Evolutionary conservation across 2,329 filamentous ascomycete species (phyloP).

Genomic region (Cladophialophora chaetospira): DNA sequence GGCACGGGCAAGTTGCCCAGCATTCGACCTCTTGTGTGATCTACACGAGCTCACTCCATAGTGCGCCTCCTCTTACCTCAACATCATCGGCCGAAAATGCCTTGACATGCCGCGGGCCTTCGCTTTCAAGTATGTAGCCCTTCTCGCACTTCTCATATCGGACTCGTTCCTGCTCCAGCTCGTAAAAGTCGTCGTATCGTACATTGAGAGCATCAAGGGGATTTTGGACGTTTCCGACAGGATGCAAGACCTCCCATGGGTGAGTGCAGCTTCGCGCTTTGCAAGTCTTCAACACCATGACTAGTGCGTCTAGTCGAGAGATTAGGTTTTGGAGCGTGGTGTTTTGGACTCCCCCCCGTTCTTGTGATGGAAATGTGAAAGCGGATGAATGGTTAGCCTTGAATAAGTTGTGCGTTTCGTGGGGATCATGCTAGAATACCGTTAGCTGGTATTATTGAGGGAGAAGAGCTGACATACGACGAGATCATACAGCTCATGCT

Average conservation of each 20-base stretch:
- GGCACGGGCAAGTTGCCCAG: background rate
- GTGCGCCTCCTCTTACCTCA: conserved; percentile 11
- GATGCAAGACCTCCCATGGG: conserved; percentile 43
- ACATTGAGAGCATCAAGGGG: conserved; percentile 39
- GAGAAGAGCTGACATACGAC: conserved; percentile 30
- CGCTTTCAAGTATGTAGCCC: conserved; percentile 41
- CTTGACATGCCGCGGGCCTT: conserved; percentile 36
- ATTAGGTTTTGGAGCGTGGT: conserved; percentile 33
- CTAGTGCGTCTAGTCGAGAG: conserved; percentile 39
- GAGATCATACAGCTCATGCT: conserved; percentile 46
- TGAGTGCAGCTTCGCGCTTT: conserved; percentile 39
- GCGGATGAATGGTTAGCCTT: conserved; percentile 8
- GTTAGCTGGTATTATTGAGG: background rate
- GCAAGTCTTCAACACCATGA: conserved; percentile 45
- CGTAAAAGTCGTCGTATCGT: conserved; percentile 39
- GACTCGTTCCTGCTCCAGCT: conserved; percentile 36
- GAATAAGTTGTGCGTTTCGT: conserved; percentile 40
- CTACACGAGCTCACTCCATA: conserved; percentile 16
- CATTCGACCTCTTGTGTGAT: background rate
- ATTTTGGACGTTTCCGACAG: conserved; percentile 35
- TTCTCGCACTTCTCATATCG: conserved; percentile 40
- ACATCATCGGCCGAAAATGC: background rate
- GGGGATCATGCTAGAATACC: conserved; percentile 38
- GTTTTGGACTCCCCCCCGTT: background rate
- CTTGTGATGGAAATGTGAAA: background rate